These are phyloP conservation scores for Gnomoniopsis smithogilvyi DNA, from an alignment of 2,329 filamentous ascomycete species.

Conservation along the genomic window DNA sequence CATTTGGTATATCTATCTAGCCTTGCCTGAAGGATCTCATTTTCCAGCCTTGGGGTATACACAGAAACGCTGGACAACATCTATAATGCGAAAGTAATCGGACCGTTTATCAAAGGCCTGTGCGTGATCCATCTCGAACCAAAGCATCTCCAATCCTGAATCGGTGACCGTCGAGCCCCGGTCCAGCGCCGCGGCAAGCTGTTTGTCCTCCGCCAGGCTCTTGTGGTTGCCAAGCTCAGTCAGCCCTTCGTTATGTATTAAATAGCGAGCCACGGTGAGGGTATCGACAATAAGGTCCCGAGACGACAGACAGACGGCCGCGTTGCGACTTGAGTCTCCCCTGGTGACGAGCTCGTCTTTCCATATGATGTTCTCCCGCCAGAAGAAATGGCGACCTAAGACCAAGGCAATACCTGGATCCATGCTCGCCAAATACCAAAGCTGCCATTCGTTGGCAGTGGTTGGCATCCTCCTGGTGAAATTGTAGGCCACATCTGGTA, in stretches of 20 bases:
- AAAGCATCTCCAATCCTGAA: slow-evolving; percentile 52
- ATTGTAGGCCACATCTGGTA: slow-evolving; percentile 70
- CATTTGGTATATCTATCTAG: neutral
- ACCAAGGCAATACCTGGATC: slow-evolving; percentile 66
- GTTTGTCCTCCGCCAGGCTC: neutral
- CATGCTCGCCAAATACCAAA: slow-evolving; percentile 68
- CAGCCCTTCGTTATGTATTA: slow-evolving; percentile 38
- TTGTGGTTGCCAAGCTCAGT: slow-evolving; percentile 14
- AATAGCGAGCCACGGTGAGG: slow-evolving; percentile 53
- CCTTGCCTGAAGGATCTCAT: neutral
- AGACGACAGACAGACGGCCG: slow-evolving; percentile 57
- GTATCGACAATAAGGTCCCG: slow-evolving; percentile 65
- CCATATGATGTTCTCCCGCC: slow-evolving; percentile 69
- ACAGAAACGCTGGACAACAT: slow-evolving; percentile 11
- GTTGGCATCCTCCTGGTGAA: slow-evolving; percentile 55
- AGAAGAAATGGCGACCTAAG: slow-evolving; percentile 62
- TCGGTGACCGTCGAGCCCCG: slow-evolving; percentile 25
- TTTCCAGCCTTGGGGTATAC: neutral
- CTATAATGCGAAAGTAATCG: slow-evolving; percentile 6
- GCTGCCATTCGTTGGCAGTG: slow-evolving; percentile 64
- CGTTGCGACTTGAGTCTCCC: slow-evolving; percentile 28
- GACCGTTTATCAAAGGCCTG: slow-evolving; percentile 49
- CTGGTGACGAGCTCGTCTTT: slow-evolving; percentile 55
- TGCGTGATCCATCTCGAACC: slow-evolving; percentile 64
- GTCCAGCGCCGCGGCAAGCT: slow-evolving; percentile 24